These are phyloP conservation scores for Aureoboletus auriporus DNA, from an alignment of 768 basidiomycete species.

Conservation along the genomic window DNA sequence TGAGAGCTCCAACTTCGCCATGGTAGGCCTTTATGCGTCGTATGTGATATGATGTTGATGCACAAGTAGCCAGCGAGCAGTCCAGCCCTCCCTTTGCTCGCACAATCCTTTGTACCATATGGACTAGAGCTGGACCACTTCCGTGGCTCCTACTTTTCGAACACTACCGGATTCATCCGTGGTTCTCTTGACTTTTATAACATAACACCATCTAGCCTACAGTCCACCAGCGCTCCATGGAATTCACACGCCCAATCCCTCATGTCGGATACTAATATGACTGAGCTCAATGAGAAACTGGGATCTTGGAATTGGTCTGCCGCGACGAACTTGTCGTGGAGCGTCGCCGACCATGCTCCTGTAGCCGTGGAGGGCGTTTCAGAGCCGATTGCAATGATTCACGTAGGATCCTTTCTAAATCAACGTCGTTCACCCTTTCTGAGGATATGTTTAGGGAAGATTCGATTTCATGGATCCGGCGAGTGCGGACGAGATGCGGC, in stretches of 20 bases:
- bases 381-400: constrained; percentile 55
- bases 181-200: constrained; percentile 62
- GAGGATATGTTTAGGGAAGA: constrained; percentile 48
- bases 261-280: constrained; percentile 48
- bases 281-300: constrained; percentile 42
- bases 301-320: constrained; percentile 72
- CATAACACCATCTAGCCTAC: constrained; percentile 48
- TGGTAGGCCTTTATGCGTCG: constrained; percentile 41
- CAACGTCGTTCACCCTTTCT: constrained; percentile 2
- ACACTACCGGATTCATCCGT: constrained; percentile 76
- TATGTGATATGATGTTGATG: constrained; percentile 3
- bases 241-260: constrained; percentile 44
- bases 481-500: constrained; percentile 52
- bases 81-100: constrained; percentile 40
- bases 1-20: constrained; percentile 57
- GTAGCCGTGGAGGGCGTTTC: constrained; percentile 34
- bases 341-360: constrained; percentile 57
- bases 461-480: constrained; percentile 58
- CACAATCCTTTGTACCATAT: constrained; percentile 45
- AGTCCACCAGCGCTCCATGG: constrained; percentile 42
- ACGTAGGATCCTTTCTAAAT: constrained; percentile 43
- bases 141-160: constrained; percentile 60
- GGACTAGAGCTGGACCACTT: constrained; percentile 43
- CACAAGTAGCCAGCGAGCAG: constrained; percentile 45
- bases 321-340: constrained; percentile 59